Evolutionary conservation across 2,329 filamentous ascomycete species (phyloP).

Genomic region (Onygena corvina): DNA sequence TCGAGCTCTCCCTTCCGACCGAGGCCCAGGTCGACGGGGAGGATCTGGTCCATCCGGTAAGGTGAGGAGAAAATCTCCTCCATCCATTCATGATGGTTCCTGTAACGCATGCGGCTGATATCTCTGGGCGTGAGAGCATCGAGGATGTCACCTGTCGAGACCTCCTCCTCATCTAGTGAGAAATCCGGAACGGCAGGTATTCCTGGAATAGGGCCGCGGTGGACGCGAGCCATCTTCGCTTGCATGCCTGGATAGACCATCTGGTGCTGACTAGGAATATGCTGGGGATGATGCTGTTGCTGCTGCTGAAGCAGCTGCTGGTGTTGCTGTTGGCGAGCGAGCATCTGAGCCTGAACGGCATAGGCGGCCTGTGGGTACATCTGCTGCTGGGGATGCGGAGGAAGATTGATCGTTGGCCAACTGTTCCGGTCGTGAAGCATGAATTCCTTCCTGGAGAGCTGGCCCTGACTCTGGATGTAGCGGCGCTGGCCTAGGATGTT

Average conservation of each 20-base stretch:
- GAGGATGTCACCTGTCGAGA: constrained; percentile 73
- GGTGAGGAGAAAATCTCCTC: constrained; percentile 90
- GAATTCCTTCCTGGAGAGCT: constrained; percentile 81
- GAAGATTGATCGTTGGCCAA: constrained; percentile 75
- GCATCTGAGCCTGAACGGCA: constrained; percentile 25
- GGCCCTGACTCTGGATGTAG: constrained; percentile 59
- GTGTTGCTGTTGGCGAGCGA: constrained; percentile 24
- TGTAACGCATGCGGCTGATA: constrained; percentile 74
- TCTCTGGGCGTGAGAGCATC: constrained; percentile 83
- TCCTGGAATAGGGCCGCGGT: constrained; percentile 29
- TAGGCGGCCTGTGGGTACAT: constrained; percentile 40
- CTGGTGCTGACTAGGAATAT: too few relatives aligned
- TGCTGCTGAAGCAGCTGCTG: constrained; percentile 25
- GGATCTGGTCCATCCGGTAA: constrained; percentile 73
- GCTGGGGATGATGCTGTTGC: background rate
- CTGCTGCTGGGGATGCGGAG: constrained; percentile 41
- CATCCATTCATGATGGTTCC: constrained; percentile 98
- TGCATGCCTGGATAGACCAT: constrained; percentile 21
- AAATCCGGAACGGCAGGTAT: constrained; percentile 32
- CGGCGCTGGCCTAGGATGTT: constrained; percentile 38
- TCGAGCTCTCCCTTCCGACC: constrained; percentile 75
- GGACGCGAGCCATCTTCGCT: constrained; percentile 32
- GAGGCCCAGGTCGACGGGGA: constrained; percentile 73
- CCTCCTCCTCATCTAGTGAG: constrained; percentile 73
- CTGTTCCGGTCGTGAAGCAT: constrained; percentile 81